Base-by-base conservation (phyloP, 1,284 basidiomycete species). In the Thecaphora frezii region DNA sequence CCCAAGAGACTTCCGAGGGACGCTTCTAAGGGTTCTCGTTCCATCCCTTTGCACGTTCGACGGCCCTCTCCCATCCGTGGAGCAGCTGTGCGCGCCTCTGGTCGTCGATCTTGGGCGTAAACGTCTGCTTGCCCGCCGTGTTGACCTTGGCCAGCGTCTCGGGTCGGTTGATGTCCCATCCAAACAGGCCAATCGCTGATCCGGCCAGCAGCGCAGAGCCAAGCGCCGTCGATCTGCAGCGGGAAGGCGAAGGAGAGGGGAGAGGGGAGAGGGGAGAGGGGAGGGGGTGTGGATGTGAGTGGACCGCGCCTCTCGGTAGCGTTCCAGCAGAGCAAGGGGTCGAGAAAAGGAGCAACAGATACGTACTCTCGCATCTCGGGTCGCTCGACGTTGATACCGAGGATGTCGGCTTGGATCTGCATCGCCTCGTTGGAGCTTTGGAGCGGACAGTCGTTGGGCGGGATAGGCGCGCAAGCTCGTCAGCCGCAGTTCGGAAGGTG, bases 151-250 rank as follows among this genome's bases (percentile, higher is more conserved):
- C 81, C n/a, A 98, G 83, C 23, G 93, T 93, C 78, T 91, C 87
- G 0, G 93, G 93, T 50, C 86, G 85, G 58, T 82, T 84, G 52
- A 97, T 81, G 79, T 97, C 88, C 96, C 94, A 98, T n/a, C 93
- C 94, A 72, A 90, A 94, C 25, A 97, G 82, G 5, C 85, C 83
- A 30, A 97, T 84, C 1, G 94, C 93, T 39, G 89, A 86, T 16
- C 90, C 96, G 16, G 96, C 94, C n/a, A 97, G 85, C 39, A 98
- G 82, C 19, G 96, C 96, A 10, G 92, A 91, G n/a, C 94, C 94
- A 38, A 98, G 83, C 5, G 96, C 94, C 7, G 94, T 98, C 10
- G 91, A 93, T 79, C 89, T 90, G 60, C 5, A 24, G 36, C 49
- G 36, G 37, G 21, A 18, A 19, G 26, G 13, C n/a, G 37, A 2